Percentiles rank a stretch among this genome's conserved stretches.
These are phyloP conservation scores for Collybiopsis confluens DNA, from an alignment of 768 basidiomycete species.

Conservation along the genomic window DNA sequence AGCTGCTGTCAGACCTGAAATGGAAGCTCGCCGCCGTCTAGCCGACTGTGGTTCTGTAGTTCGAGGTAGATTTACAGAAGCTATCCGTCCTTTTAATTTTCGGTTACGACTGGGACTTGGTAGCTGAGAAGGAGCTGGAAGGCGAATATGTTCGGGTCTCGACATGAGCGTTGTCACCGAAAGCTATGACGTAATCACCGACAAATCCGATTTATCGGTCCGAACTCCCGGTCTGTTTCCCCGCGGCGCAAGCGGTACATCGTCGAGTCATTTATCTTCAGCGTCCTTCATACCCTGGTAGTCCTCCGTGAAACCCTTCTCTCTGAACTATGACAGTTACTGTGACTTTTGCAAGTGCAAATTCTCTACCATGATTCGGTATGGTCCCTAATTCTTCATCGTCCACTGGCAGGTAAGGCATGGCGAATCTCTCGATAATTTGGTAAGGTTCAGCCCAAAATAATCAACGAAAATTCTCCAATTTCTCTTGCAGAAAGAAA, in stretches of 20 bases:
- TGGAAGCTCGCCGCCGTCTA: slow-evolving; percentile 29
- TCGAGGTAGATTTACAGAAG: neutral
- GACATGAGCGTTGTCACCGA: neutral
- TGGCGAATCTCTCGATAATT: slow-evolving; percentile 69
- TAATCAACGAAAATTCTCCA: neutral
- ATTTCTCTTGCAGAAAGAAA: slow-evolving; percentile 31
- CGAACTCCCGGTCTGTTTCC: too few relatives aligned
- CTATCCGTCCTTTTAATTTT: neutral
- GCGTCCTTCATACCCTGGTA: neutral
- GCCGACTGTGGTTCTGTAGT: neutral
- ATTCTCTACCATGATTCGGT: slow-evolving; percentile 12
- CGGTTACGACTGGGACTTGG: neutral
- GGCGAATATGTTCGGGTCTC: neutral
- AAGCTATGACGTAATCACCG: neutral
- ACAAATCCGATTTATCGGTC: too few relatives aligned
- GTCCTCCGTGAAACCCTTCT: too few relatives aligned
- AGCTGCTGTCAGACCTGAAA: slow-evolving; percentile 29
- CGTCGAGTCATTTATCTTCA: neutral
- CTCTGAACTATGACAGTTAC: slow-evolving; percentile 13
- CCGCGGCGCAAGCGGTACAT: neutral
- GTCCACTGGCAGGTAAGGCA: slow-evolving; percentile 52
- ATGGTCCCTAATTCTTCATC: slow-evolving; percentile 17
- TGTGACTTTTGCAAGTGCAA: slow-evolving; percentile 22
- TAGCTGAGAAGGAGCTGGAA: neutral
- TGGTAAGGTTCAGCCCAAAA: slow-evolving; percentile 30